Conservation (phyloP, 1,284 basidiomycete species). For the Inonotus hispidus region DNA sequence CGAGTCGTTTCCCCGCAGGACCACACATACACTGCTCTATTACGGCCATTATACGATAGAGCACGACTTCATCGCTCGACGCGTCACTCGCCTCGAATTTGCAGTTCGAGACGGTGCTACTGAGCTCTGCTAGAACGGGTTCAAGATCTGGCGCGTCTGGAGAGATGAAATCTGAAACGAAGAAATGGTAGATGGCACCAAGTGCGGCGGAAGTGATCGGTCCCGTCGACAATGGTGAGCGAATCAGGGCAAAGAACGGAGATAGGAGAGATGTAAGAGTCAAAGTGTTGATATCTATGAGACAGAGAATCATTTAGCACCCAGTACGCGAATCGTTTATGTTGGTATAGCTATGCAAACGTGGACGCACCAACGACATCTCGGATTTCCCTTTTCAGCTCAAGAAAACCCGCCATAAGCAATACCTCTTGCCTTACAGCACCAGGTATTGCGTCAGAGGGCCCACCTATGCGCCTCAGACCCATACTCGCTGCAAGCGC, state of each 20-base stretch:
- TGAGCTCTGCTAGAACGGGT: slow-evolving; percentile 76
- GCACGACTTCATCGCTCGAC: slow-evolving; percentile 92
- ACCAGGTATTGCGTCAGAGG: slow-evolving; percentile 31
- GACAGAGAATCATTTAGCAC: slow-evolving; percentile 9
- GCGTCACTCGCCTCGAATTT: slow-evolving; percentile 97
- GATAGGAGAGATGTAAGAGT: slow-evolving; percentile 61
- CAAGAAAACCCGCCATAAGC: slow-evolving; percentile 87
- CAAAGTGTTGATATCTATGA: slow-evolving; percentile 52
- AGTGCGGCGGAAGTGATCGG: slow-evolving; percentile 91
- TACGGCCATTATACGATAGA: slow-evolving; percentile 88
- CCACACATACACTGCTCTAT: slow-evolving; percentile 82
- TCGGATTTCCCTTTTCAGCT: slow-evolving; percentile 73
- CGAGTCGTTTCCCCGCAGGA: slow-evolving; percentile 60
- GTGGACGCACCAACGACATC: slow-evolving; percentile 62
- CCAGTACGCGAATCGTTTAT: neutral
- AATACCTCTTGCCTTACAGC: slow-evolving; percentile 62
- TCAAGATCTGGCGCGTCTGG: slow-evolving; percentile 47
- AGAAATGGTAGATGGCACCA: slow-evolving; percentile 83
- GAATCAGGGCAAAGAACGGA: slow-evolving; percentile 91
- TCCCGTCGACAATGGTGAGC: slow-evolving; percentile 89
- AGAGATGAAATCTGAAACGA: slow-evolving; percentile 71
- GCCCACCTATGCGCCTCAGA: slow-evolving; percentile 52
- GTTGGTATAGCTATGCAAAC: neutral
- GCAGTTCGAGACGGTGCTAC: slow-evolving; percentile 89
- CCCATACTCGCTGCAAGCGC: slow-evolving; percentile 69